phyloP scores from a whole-genome alignment of 345 rosid genomes.

The Aquilaria yunnanensis region DNA sequence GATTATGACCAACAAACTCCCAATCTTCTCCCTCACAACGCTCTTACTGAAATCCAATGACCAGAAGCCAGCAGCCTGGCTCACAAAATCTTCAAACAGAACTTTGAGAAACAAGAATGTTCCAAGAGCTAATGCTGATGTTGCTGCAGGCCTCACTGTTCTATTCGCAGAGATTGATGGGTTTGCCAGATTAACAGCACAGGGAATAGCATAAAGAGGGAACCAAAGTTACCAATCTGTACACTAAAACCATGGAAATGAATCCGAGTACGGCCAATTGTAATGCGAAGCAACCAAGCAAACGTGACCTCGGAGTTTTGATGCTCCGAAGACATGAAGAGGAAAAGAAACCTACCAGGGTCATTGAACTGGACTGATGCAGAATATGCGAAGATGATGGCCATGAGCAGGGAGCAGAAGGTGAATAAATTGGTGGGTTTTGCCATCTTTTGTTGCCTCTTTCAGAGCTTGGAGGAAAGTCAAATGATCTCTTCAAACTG shows the following conservation, averaged over 20 bases:
- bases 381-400: conserved; percentile 65
- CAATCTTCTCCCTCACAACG: conserved; percentile 68
- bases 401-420: conserved; percentile 51
- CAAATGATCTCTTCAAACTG: too few species aligned
- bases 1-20: conserved; percentile 58
- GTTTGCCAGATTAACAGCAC: conserved; percentile 40
- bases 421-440: conserved; percentile 24
- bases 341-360: conserved; percentile 34
- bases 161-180: conserved; percentile 19
- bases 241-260: background rate
- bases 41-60: conserved; percentile 61
- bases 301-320: too few species aligned
- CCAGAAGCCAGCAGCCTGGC: conserved; percentile 38
- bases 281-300: background rate
- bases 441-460: conserved; percentile 21
- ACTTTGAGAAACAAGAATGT: conserved; percentile 49
- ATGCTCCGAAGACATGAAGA: background rate
- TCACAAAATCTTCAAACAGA: conserved; percentile 32
- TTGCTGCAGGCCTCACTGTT: conserved; percentile 16
- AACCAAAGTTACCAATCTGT: conserved; percentile 88
- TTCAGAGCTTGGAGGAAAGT: conserved; percentile 1
- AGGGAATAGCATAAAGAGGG: conserved; percentile 62
- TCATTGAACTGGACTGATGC: conserved; percentile 84
- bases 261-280: background rate
- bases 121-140: conserved; percentile 30